Conservation (phyloP, 2,329 filamentous ascomycete species). For the Colletotrichum endophyticum region DNA sequence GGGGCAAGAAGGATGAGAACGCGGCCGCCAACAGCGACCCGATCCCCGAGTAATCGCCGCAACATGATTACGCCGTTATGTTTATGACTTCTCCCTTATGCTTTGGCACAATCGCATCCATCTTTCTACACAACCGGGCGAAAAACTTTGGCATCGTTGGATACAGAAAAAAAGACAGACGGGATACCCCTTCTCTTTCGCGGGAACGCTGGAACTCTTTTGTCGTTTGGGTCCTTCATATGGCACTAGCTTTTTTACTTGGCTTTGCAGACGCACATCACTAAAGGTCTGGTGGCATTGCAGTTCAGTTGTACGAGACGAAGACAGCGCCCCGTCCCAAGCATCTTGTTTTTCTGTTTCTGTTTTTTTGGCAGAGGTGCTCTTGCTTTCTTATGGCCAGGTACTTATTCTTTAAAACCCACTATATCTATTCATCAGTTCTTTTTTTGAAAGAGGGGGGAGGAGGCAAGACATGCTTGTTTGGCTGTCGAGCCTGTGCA, state of each 20-base stretch:
- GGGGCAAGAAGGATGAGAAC: slow-evolving; percentile 57
- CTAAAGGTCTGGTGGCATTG: background rate
- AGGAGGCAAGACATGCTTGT: background rate
- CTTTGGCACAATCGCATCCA: slow-evolving; percentile 3
- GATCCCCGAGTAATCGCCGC: slow-evolving; percentile 20
- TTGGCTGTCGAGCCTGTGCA: background rate
- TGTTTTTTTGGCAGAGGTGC: background rate
- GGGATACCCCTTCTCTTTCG: background rate
- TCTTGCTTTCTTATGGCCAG: background rate
- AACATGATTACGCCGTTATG: slow-evolving; percentile 13
- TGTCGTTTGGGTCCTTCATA: background rate
- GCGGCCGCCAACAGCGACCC: slow-evolving; percentile 16
- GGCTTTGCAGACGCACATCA: background rate
- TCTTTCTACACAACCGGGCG: background rate
- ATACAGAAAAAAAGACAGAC: slow-evolving; percentile 3
- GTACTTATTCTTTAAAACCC: background rate
- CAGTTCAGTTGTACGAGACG: background rate
- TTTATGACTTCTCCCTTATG: slow-evolving; percentile 13
- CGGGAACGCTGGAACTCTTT: background rate
- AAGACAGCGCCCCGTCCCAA: background rate
- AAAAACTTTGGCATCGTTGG: slow-evolving; percentile 4
- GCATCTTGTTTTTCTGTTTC: background rate
- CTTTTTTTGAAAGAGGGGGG: background rate
- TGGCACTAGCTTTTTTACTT: background rate
- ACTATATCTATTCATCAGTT: background rate